These are phyloP conservation scores for Mucor indicus DNA, from an alignment of 371 early-diverging fungal genomes.

Conservation along the genomic window DNA sequence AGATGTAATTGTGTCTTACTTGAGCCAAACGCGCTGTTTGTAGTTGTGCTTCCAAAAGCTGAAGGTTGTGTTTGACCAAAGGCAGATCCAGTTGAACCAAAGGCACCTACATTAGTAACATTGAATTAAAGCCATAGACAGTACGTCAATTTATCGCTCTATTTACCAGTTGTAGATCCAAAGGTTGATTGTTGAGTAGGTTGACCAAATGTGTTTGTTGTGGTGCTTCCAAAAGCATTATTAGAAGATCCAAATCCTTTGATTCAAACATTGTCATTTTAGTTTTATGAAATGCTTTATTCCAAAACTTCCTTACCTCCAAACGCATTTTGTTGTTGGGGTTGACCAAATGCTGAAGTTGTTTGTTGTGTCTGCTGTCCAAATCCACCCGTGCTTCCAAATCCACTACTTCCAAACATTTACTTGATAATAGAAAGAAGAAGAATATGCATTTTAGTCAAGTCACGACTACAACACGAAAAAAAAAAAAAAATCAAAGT, in stretches of 20 bases:
- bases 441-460: too few species aligned
- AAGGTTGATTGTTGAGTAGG: conserved; percentile 40
- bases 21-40: too few species aligned
- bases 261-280: neutral
- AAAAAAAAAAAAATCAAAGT: too few species aligned
- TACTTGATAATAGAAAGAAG: neutral
- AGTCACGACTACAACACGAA: too few species aligned
- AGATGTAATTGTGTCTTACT: too few species aligned
- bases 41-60: conserved; percentile 33
- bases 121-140: neutral
- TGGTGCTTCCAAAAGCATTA: conserved; percentile 34
- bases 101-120: conserved; percentile 20
- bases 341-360: conserved; percentile 44
- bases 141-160: neutral
- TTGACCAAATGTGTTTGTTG: conserved; percentile 51
- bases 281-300: neutral
- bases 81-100: conserved; percentile 40
- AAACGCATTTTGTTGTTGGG: conserved; percentile 37
- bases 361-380: conserved; percentile 58
- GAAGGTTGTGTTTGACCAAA: conserved; percentile 51
- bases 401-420: conserved; percentile 48
- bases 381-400: conserved; percentile 45
- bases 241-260: conserved; percentile 50
- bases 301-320: conserved; percentile 37
- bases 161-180: conserved; percentile 25